A percentile compares a stretch with the other conserved stretches of the same genome.
Evolutionary conservation across 768 basidiomycete species (phyloP).

Genomic region (Phaeotremella skinneri): DNA sequence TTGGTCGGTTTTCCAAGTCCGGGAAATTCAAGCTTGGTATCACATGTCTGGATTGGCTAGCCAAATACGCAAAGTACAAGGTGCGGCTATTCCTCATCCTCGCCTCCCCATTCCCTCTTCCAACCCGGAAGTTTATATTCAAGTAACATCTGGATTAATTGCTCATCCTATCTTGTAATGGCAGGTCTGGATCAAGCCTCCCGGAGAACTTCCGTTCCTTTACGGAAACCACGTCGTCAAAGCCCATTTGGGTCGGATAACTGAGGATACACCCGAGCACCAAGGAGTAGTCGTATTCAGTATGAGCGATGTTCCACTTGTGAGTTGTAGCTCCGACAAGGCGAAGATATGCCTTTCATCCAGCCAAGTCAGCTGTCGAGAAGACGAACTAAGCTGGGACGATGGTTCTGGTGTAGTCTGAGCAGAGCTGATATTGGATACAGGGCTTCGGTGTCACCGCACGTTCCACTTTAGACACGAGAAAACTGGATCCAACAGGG

Average conservation of each 20-base stretch:
- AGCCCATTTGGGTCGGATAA: constrained; percentile 96
- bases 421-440: constrained; percentile 3
- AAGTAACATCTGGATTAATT: background rate
- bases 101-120: background rate
- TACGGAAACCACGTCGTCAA: constrained; percentile 99
- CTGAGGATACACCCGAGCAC: constrained; percentile 97
- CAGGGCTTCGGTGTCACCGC: constrained; percentile 98
- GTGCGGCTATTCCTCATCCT: constrained; percentile 53
- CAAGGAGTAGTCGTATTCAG: constrained; percentile 96
- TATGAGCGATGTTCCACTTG: constrained; percentile 92
- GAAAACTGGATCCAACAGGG: constrained; percentile 94
- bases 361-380: too few relatives aligned
- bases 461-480: constrained; percentile 87
- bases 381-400: background rate
- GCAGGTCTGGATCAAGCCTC: constrained; percentile 98
- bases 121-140: background rate
- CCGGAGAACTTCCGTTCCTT: constrained; percentile 98
- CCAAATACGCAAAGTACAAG: constrained; percentile 97
- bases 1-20: constrained; percentile 95
- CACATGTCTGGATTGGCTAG: constrained; percentile 85
- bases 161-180: constrained; percentile 1
- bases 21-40: constrained; percentile 98
- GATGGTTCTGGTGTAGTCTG: background rate
- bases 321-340: constrained; percentile 52
- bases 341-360: too few relatives aligned